Evolutionary conservation across 1,284 basidiomycete species (phyloP).

Genomic region (Rhodotorula sp.): DNA sequence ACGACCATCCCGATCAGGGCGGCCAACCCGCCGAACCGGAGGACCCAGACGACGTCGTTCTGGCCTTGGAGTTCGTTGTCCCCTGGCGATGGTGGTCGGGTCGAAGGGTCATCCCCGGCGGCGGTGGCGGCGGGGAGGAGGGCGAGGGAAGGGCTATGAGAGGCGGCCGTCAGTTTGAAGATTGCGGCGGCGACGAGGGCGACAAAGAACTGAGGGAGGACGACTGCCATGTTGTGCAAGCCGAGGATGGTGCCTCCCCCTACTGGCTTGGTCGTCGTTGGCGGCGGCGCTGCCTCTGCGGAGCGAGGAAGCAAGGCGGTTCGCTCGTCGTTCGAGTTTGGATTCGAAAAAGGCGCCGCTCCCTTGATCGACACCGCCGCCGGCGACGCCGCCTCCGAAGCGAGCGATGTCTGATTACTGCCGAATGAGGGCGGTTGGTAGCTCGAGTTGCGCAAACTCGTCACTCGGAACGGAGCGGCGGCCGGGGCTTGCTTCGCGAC

Average conservation of each 20-base stretch:
- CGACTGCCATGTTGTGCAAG: conserved; percentile 46
- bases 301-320: not conserved
- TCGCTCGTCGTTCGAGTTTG: not conserved
- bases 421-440: not conserved
- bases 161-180: conserved; percentile 41
- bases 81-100: no score
- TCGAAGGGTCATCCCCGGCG: not conserved
- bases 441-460: not conserved
- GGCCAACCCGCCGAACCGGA: conserved; percentile 49
- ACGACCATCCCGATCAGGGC: conserved; percentile 44
- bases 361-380: no score
- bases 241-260: conserved; percentile 42
- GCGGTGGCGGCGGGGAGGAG: not conserved
- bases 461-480: not conserved
- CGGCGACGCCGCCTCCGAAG: no score
- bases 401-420: not conserved
- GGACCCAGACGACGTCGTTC: conserved; percentile 50
- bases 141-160: not conserved
- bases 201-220: conserved; percentile 43
- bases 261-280: not conserved
- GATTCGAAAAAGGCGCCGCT: not conserved
- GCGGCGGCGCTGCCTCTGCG: no score
- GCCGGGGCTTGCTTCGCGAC: no score
- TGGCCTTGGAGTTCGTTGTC: not conserved
- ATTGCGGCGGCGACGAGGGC: conserved; percentile 49